Evolutionary conservation across 805 yeast genomes (phyloP).

Genomic region (Cyberlindnera maclurae): DNA sequence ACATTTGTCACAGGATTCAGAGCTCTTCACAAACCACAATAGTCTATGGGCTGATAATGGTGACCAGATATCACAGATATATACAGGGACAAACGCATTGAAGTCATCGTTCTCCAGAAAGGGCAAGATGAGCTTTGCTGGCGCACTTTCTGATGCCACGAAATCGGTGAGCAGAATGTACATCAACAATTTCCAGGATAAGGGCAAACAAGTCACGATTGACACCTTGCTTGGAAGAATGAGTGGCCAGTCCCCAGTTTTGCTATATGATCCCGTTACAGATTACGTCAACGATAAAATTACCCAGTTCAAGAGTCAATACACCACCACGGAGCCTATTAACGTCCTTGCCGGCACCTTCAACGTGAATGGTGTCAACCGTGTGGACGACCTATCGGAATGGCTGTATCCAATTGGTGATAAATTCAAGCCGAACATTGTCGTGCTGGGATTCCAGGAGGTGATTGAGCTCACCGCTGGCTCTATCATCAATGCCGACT

Average conservation of each 20-base stretch:
- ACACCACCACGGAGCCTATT: slow-evolving; percentile 53
- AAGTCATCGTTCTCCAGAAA: slow-evolving; percentile 91
- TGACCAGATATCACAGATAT: slow-evolving; percentile 90
- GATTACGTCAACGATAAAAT: slow-evolving; percentile 74
- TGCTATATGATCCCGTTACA: slow-evolving; percentile 78
- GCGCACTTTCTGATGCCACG: slow-evolving; percentile 95
- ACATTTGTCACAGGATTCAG: slow-evolving; percentile 36
- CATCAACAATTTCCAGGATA: slow-evolving; percentile 92
- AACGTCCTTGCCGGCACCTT: slow-evolving; percentile 76
- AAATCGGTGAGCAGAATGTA: slow-evolving; percentile 93
- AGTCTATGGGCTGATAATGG: slow-evolving; percentile 98
- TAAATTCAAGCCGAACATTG: slow-evolving; percentile 60
- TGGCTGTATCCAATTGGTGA: slow-evolving; percentile 83
- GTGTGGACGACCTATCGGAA: slow-evolving; percentile 47
- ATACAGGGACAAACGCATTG: slow-evolving; percentile 96
- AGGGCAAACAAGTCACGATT: slow-evolving; percentile 81
- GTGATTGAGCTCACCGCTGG: slow-evolving; percentile 90
- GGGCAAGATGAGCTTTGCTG: slow-evolving; percentile 95
- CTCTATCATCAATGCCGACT: slow-evolving; percentile 79
- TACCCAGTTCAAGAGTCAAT: slow-evolving; percentile 32
- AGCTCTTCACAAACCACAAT: slow-evolving; percentile 67
- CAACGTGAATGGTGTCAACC: slow-evolving; percentile 72
- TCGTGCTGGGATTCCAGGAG: slow-evolving; percentile 90
- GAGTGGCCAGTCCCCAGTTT: slow-evolving; percentile 62
- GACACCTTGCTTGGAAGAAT: slow-evolving; percentile 80